These are phyloP conservation scores for Pseudopediastrum boryanum DNA, from an alignment of 139 green algal genomes.

Conservation along the genomic window DNA sequence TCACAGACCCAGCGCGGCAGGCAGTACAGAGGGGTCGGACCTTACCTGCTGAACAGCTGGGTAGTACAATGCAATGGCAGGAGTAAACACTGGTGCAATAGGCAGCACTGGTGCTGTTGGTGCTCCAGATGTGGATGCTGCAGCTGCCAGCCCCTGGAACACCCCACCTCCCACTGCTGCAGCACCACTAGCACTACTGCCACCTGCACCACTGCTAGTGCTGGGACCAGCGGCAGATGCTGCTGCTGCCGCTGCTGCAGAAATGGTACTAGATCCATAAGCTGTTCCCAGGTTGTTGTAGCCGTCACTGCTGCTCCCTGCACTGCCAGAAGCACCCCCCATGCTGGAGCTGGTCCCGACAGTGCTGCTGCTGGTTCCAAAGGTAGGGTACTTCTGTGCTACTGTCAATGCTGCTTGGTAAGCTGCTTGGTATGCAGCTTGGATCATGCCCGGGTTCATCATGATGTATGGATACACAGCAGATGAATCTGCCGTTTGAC, in stretches of 20 bases:
- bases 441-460: conserved; percentile 47
- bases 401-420: conserved; percentile 51
- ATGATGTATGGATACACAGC: conserved; percentile 19
- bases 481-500: too few relatives aligned
- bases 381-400: not conserved
- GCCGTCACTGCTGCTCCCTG: conserved; percentile 18
- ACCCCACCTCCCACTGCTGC: too few relatives aligned
- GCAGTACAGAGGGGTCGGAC: too few relatives aligned
- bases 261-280: not conserved
- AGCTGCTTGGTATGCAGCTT: conserved; percentile 55
- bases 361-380: not conserved
- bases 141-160: too few relatives aligned
- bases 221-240: not conserved
- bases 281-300: not conserved
- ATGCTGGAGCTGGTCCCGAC: not conserved
- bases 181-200: too few relatives aligned
- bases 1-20: too few relatives aligned
- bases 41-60: conserved; percentile 48
- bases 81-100: conserved; percentile 8
- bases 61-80: conserved; percentile 32
- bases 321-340: conserved; percentile 2
- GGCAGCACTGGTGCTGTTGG: not conserved
- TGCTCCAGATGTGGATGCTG: too few relatives aligned
- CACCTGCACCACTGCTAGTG: not conserved
- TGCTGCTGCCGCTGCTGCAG: not conserved